Percentiles rank a stretch among this genome's conserved stretches.
phyloP scores from a whole-genome alignment of 495 filamentous ascomycete species.

The Pseudevernia furfuracea region DNA sequence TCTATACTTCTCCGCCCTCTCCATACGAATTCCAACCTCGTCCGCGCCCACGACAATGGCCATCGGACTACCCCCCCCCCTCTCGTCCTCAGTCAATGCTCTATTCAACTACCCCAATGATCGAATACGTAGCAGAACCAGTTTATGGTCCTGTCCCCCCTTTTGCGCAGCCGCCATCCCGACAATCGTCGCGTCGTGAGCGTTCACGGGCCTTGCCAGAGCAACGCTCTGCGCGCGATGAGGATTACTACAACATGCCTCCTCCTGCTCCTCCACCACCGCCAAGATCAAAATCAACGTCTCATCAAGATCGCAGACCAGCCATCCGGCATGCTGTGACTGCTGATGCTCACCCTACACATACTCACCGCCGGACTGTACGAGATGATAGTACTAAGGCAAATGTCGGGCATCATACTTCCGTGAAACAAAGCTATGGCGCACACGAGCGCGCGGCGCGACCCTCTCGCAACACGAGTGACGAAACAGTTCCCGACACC shows the following conservation, averaged over 20 bases:
- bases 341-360: conserved; percentile 1
- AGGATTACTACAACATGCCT: conserved; percentile 42
- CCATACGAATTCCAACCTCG: conserved; percentile 29
- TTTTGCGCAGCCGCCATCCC: conserved; percentile 15
- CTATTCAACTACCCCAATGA: conserved; percentile 19
- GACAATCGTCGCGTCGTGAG: conserved; percentile 18
- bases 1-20: conserved; percentile 12
- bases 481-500: conserved; percentile 15
- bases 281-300: conserved; percentile 21
- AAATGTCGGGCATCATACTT: conserved; percentile 3
- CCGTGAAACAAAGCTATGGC: conserved; percentile 11
- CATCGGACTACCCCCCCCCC: conserved; percentile 13
- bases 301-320: conserved; percentile 27
- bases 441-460: conserved; percentile 13
- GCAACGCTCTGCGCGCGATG: conserved; percentile 30
- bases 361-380: conserved; percentile 9
- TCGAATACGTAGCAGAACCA: conserved; percentile 20
- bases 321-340: conserved; percentile 23
- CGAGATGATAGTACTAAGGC: conserved; percentile 8
- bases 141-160: conserved; percentile 4
- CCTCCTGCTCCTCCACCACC: conserved; percentile 32
- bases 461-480: conserved; percentile 18
- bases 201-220: conserved; percentile 22
- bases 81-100: conserved; percentile 20
- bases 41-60: conserved; percentile 22